Percentiles rank a stretch among this genome's conserved stretches.
These are phyloP conservation scores for Neurospora tetrasperma DNA, from an alignment of 495 filamentous ascomycete genomes.

Conservation along the genomic window DNA sequence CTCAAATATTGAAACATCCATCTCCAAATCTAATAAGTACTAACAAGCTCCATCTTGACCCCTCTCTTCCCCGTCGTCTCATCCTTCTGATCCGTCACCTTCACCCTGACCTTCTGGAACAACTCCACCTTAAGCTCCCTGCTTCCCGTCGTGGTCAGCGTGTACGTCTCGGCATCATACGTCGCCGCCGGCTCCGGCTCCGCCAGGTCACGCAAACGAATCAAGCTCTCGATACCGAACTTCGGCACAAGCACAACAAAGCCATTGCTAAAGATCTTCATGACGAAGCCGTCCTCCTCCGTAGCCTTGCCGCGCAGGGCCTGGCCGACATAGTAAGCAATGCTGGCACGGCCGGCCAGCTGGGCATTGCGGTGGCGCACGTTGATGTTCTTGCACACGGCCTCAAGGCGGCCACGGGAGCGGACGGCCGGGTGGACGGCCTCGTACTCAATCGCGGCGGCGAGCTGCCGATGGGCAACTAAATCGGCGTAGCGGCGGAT, in stretches of 20 bases:
- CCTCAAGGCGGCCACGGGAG: conserved; percentile 73
- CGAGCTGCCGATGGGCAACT: conserved; percentile 85
- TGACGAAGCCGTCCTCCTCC: conserved; percentile 86
- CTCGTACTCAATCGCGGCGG: conserved; percentile 90
- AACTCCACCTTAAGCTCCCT: conserved; percentile 56
- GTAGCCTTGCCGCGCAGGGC: conserved; percentile 75
- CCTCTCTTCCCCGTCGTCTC: conserved; percentile 89
- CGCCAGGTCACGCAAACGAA: conserved; percentile 73
- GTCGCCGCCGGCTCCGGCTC: conserved; percentile 62
- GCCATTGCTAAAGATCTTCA: conserved; percentile 94
- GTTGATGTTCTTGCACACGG: conserved; percentile 96
- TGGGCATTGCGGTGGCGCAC: conserved; percentile 94
- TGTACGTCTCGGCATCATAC: conserved; percentile 79
- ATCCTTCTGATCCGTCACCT: conserved; percentile 85
- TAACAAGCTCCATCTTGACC: conserved; percentile 59
- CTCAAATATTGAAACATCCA: neutral
- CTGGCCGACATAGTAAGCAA: conserved; percentile 96
- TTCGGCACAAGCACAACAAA: conserved; percentile 91
- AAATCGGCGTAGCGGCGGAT: conserved; percentile 96
- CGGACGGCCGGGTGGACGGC: conserved; percentile 63
- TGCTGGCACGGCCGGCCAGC: conserved; percentile 80
- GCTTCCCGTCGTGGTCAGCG: conserved; percentile 47
- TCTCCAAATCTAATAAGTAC: conserved; percentile 8
- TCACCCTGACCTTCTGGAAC: conserved; percentile 82
- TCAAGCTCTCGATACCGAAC: conserved; percentile 89